Base-by-base conservation (phyloP, 2,329 filamentous ascomycete species). In the Coccinonectria pachysandricola region DNA sequence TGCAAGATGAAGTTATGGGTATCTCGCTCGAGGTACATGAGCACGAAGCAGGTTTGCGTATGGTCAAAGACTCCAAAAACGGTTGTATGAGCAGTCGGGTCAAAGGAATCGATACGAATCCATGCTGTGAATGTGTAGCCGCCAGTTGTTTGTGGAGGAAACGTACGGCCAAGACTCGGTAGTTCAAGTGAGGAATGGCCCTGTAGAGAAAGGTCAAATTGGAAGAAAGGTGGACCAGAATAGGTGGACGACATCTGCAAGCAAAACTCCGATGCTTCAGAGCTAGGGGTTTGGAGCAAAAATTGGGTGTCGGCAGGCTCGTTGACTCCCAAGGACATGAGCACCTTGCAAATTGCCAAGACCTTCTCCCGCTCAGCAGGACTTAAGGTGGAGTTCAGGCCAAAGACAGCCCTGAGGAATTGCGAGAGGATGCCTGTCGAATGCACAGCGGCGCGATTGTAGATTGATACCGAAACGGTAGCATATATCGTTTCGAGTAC, bases 61-160 rank as follows among this genome's bases (percentile, higher is more conserved):
- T 79, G 68, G 56, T 98, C 91, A 53, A 92, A 96, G 7, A 91
- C 84, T 14, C 91, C 91, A 52, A 98, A 98, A 9, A 98, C 70
- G 0, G 91, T 98, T 0, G 91, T 98, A 52, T 98, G 91, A 10
- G 81, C 77, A 23, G 73, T 71, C 5, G 72, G 61, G 51, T 98
- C 92, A 52, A 91, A 96, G 20, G 75, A 65, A 51, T 96, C 87
- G 33, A 98, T 73, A 12, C 81, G 75, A 25, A 94, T 71, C 91
- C 91, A 98, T 1, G 84, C 73, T 23, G 82, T 73, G 34, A 98
- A 79, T 1, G 86, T 93, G 57, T 96, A 98, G 12, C 91, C 92
- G n/a, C 68, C 63, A 7, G 77, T 72, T 11, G 77, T 75, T 28
- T 73, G 67, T 1, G 91, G 86, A 8, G 91, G 92, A 45, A 98